phyloP scores from a whole-genome alignment of 78 protist genomes.

The Tieghemostelium lacteum region DNA sequence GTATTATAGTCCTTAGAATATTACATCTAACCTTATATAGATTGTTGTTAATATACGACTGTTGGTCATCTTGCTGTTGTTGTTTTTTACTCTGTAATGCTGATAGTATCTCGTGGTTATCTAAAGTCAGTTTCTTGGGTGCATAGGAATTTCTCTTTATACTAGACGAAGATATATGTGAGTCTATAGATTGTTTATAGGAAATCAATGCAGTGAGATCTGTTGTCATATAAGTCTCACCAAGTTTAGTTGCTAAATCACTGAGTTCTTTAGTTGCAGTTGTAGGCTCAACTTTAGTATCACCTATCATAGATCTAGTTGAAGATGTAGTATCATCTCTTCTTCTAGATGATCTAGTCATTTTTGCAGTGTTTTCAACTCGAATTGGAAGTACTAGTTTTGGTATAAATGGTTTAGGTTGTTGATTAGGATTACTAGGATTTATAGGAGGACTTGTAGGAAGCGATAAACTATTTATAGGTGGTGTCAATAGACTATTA shows the following conservation, averaged over 20 bases:
- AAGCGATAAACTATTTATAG: not conserved
- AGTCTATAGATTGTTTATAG: conserved; percentile 61
- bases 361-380: conserved; percentile 53
- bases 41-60: conserved; percentile 12
- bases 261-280: conserved; percentile 67
- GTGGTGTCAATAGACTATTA: not conserved
- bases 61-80: not conserved
- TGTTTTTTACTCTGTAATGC: not conserved
- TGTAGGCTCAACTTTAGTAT: conserved; percentile 27
- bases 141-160: conserved; percentile 18
- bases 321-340: conserved; percentile 57
- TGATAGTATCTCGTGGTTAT: conserved; percentile 4
- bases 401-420: conserved; percentile 22
- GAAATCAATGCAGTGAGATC: conserved; percentile 80
- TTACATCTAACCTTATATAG: conserved; percentile 58
- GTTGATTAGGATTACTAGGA: not conserved
- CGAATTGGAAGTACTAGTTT: conserved; percentile 56
- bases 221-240: conserved; percentile 79
- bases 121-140: conserved; percentile 17
- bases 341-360: conserved; percentile 55
- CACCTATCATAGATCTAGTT: conserved; percentile 14
- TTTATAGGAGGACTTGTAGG: conserved; percentile 24
- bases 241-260: conserved; percentile 71
- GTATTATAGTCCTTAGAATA: conserved; percentile 41
- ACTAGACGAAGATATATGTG: conserved; percentile 23